Conservation (phyloP, 2,329 filamentous ascomycete species). For the Bipolaris cookei region DNA sequence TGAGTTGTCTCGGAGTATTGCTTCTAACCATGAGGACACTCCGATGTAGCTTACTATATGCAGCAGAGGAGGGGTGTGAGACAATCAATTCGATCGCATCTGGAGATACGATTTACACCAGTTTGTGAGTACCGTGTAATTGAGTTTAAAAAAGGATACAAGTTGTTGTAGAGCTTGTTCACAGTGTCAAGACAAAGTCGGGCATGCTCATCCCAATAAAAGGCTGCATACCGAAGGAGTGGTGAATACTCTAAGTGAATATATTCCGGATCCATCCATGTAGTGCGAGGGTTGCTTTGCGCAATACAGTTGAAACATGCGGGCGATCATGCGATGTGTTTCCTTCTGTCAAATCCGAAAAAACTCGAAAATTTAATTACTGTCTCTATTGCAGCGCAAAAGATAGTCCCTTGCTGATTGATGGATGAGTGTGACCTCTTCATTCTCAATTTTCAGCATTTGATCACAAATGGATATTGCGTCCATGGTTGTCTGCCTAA, state of each 20-base stretch:
- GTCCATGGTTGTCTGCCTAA: background rate
- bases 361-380: background rate
- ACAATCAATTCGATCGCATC: too few species aligned
- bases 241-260: background rate
- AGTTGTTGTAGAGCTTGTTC: background rate
- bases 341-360: background rate
- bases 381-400: background rate
- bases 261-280: background rate
- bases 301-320: background rate
- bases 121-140: background rate
- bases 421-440: background rate
- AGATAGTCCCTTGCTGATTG: background rate
- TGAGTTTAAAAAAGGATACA: background rate
- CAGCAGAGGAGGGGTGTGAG: background rate
- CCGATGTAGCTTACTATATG: background rate
- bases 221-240: background rate
- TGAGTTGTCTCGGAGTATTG: background rate
- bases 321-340: background rate
- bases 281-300: background rate
- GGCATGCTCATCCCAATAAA: background rate
- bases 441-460: background rate
- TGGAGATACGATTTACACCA: background rate
- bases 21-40: background rate
- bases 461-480: background rate
- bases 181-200: background rate